Conservation (phyloP, 805 yeast species). For the Candida boidinii region DNA sequence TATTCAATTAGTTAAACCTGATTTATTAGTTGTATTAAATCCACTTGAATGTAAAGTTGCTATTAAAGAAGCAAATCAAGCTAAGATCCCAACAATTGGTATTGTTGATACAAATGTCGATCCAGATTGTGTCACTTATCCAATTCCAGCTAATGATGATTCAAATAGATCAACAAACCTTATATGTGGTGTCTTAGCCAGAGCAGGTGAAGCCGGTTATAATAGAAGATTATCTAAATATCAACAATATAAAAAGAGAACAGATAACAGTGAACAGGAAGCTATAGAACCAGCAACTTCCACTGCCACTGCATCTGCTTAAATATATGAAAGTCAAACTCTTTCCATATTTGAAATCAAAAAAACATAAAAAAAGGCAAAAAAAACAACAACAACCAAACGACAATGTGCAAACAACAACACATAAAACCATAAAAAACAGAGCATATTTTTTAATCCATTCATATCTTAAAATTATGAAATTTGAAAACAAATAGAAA, state of each 20-base stretch:
- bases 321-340: too few species aligned
- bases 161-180: slow-evolving; percentile 73
- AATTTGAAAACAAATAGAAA: too few species aligned
- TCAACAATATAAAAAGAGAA: slow-evolving; percentile 20
- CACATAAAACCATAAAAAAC: too few species aligned
- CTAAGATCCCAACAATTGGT: slow-evolving; percentile 88
- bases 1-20: slow-evolving; percentile 70
- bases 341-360: too few species aligned
- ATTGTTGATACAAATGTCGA: slow-evolving; percentile 91
- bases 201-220: slow-evolving; percentile 78
- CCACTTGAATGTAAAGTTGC: slow-evolving; percentile 82
- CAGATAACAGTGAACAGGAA: too few species aligned
- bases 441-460: too few species aligned
- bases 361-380: too few species aligned
- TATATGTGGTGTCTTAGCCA: slow-evolving; percentile 74
- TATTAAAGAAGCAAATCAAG: slow-evolving; percentile 69
- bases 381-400: too few species aligned
- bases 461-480: too few species aligned
- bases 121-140: slow-evolving; percentile 82
- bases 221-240: slow-evolving; percentile 40
- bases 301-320: too few species aligned
- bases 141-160: slow-evolving; percentile 95
- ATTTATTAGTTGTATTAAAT: slow-evolving; percentile 75
- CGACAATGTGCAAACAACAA: too few species aligned
- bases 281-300: too few species aligned